Base-by-base conservation (phyloP, 176 grass and related monocot species). In the Poa pratensis region DNA sequence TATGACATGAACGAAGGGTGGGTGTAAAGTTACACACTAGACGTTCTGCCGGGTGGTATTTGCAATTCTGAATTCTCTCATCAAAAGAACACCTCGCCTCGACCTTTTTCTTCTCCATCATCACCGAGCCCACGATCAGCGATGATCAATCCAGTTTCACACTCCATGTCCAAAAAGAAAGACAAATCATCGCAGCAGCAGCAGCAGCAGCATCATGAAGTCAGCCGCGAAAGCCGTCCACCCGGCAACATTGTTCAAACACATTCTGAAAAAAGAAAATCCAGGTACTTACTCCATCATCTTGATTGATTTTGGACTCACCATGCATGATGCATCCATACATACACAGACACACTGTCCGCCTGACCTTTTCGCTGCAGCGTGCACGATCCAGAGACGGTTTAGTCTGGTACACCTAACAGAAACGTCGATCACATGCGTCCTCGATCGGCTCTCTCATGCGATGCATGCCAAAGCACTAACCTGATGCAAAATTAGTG, bases 221-320 rank as follows among this genome's bases (percentile, higher is more conserved):
- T 2, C 23, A 28, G 71, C 15, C 40, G 40, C 40, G 8, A 24
- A 45, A 19, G 52, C 16, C 19, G 18, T 35, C 34, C 34, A 35
- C 34, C 34, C 5, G 34, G 34, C 34, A 35, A 35, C 64, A 35
- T 67, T 19, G 30, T 2, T 17, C 65, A 37, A 13, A 20, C 17
- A 28, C 30, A 15, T 1, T 20, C 7, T n/a, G 3, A 43, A 42
- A 39, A 6, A 43, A 71, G 20, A 12, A 45, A 24, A 72, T 24
- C n/a, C 45, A 73, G 6, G 70, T 73, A 28, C 60, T 0, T 13
- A 9, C 7, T 14, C 11, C 14, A 16, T 3, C 60, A 2, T 62
- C 12, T 73, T 50, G 70, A 49, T 73, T 73, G 22, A 67, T 67
- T 32, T 19, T 35, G 64, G 30, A 67, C 64, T 37, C 64, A 9